These are phyloP conservation scores for Trifolium subterraneum DNA, from an alignment of 306 rosid genomes.

Conservation along the genomic window DNA sequence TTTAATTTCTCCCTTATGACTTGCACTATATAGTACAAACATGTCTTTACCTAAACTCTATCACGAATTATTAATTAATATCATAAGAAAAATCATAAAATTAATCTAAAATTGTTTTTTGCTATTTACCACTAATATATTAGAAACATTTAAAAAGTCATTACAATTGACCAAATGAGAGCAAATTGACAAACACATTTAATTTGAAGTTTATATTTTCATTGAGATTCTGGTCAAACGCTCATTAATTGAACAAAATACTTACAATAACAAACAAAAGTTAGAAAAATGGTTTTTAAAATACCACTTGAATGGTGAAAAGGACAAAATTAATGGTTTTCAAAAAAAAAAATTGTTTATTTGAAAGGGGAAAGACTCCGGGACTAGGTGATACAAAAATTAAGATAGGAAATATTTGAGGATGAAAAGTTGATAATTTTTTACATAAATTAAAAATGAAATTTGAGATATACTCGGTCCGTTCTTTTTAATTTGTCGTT, in stretches of 20 bases:
- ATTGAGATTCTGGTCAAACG: not conserved
- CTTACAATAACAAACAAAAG: not conserved
- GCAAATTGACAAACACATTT: not conserved
- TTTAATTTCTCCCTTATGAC: too few relatives aligned
- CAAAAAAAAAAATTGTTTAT: too few relatives aligned
- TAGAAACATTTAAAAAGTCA: too few relatives aligned
- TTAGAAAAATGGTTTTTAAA: not conserved
- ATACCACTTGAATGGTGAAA: too few relatives aligned
- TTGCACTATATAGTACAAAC: not conserved
- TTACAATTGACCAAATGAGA: too few relatives aligned
- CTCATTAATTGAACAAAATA: not conserved
- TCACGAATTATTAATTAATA: not conserved
- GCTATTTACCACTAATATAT: not conserved
- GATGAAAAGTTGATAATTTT: too few relatives aligned
- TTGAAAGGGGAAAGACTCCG: not conserved
- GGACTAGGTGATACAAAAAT: too few relatives aligned
- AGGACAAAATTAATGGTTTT: too few relatives aligned
- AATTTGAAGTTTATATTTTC: not conserved
- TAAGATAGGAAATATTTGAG: too few relatives aligned
- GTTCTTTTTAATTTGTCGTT: too few relatives aligned
- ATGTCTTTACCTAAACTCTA: not conserved
- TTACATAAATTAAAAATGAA: too few relatives aligned
- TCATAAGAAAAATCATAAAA: not conserved
- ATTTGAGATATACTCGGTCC: too few relatives aligned
- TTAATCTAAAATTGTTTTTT: not conserved